Conservation (phyloP, 1,284 basidiomycete species). For the Boletus albobrunnescens region DNA sequence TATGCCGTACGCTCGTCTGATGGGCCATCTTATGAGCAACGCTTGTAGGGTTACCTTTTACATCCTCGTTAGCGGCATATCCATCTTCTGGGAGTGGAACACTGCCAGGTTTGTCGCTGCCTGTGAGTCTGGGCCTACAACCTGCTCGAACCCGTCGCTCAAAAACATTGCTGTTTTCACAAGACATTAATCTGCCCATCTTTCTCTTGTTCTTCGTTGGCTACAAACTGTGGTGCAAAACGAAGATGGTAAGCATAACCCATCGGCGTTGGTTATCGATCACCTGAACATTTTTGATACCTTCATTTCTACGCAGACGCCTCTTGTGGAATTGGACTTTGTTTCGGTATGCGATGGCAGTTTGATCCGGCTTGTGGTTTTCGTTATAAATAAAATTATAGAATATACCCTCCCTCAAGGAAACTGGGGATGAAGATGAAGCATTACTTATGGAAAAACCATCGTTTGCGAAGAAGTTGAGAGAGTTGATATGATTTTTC, state of each 20-base stretch:
- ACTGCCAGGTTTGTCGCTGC: slow-evolving; percentile 40
- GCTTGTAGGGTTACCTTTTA: slow-evolving; percentile 36
- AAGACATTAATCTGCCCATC: slow-evolving; percentile 28
- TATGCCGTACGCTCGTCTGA: slow-evolving; percentile 7
- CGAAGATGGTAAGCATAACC: slow-evolving; percentile 39
- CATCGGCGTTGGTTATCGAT: neutral
- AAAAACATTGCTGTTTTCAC: slow-evolving; percentile 1
- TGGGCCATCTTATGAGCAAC: neutral
- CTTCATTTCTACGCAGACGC: slow-evolving; percentile 1
- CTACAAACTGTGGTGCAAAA: slow-evolving; percentile 53
- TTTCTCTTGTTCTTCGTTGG: slow-evolving; percentile 19
- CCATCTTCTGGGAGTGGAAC: slow-evolving; percentile 45
- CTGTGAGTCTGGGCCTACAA: slow-evolving; percentile 27
- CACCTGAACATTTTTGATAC: neutral
- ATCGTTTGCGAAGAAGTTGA: slow-evolving; percentile 6
- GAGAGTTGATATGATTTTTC: slow-evolving; percentile 12
- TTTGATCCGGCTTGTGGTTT: neutral
- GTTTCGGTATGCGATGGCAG: slow-evolving; percentile 11
- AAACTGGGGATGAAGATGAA: slow-evolving; percentile 23
- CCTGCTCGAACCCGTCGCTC: neutral
- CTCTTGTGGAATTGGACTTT: slow-evolving; percentile 18
- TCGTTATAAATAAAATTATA: slow-evolving; percentile 1
- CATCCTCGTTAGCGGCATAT: slow-evolving; percentile 41
- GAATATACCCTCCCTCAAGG: slow-evolving; percentile 23
- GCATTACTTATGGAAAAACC: slow-evolving; percentile 12